A percentile compares a stretch with the other conserved stretches of the same genome.
These are phyloP conservation scores for Ophiostoma fasciatum DNA, from an alignment of 2,329 filamentous ascomycete genomes.

Conservation along the genomic window DNA sequence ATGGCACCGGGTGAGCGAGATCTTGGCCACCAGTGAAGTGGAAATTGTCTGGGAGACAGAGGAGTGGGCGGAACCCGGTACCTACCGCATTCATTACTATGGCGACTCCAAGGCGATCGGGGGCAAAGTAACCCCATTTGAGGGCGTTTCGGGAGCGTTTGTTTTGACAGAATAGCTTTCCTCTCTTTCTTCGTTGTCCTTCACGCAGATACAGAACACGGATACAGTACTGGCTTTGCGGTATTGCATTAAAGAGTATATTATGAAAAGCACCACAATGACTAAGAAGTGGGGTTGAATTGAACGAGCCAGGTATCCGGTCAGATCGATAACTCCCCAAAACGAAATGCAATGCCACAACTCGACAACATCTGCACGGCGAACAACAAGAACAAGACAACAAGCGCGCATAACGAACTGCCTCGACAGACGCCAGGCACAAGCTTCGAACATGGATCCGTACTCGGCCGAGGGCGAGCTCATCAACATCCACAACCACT, in stretches of 20 bases:
- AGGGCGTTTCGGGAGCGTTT: conserved; percentile 49
- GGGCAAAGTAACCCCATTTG: conserved; percentile 50
- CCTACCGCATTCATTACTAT: conserved; percentile 69
- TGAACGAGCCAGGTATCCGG: no score
- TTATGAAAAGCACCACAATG: no score
- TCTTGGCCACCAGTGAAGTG: conserved; percentile 65
- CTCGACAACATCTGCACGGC: no score
- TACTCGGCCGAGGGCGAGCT: conserved; percentile 58
- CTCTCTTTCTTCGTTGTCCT: not conserved
- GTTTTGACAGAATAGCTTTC: conserved; percentile 14
- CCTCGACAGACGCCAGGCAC: not conserved
- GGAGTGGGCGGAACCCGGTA: conserved; percentile 41
- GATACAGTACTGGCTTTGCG: no score
- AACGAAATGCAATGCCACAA: no score
- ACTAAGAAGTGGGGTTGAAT: no score
- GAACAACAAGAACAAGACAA: no score
- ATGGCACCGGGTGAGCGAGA: conserved; percentile 58
- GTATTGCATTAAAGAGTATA: no score
- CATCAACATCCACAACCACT: conserved; percentile 56
- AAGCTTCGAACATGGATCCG: conserved; percentile 59
- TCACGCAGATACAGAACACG: no score
- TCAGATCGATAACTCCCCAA: no score
- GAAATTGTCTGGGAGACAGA: conserved; percentile 69
- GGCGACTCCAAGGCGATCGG: conserved; percentile 61
- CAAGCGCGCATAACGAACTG: not conserved